Evolutionary conservation across 495 filamentous ascomycete genomes (phyloP).

Genomic region (Penicillium simplicissimum): DNA sequence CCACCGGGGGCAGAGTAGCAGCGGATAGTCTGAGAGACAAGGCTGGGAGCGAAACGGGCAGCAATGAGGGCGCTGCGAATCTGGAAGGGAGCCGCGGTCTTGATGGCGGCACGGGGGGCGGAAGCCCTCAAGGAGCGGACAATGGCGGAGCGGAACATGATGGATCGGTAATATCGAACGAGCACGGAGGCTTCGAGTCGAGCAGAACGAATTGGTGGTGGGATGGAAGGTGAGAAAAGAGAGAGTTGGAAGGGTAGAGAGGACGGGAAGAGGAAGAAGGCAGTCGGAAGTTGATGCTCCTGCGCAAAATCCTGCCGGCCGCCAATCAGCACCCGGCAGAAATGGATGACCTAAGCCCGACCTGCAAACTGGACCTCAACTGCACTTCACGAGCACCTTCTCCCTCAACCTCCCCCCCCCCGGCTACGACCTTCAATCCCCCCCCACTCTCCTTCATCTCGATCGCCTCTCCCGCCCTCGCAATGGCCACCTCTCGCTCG

Average conservation of each 20-base stretch:
- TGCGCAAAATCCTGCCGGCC: conserved; percentile 45
- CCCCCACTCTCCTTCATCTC: conserved; percentile 24
- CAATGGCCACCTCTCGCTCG: conserved; percentile 56
- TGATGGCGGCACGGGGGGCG: conserved; percentile 55
- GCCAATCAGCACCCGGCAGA: conserved; percentile 48
- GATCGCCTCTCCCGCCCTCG: conserved; percentile 24
- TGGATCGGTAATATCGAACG: conserved; percentile 43
- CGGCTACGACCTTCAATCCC: conserved; percentile 9
- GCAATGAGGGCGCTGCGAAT: conserved; percentile 57
- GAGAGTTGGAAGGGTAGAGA: conserved; percentile 20
- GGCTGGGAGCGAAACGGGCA: conserved; percentile 50
- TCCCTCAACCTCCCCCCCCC: conserved; percentile 18
- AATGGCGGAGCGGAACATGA: conserved; percentile 84
- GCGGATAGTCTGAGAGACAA: conserved; percentile 62
- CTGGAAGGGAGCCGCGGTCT: conserved; percentile 54
- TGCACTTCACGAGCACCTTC: conserved; percentile 25
- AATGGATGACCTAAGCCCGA: conserved; percentile 52
- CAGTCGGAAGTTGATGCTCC: conserved; percentile 30
- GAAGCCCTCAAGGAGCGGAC: conserved; percentile 63
- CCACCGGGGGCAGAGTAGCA: conserved; percentile 83
- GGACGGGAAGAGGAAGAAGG: conserved; percentile 26
- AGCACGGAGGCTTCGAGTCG: conserved; percentile 22
- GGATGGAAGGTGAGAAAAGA: conserved; percentile 19
- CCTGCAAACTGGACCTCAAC: conserved; percentile 29
- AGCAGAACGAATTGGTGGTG: conserved; percentile 16